Evolutionary conservation across 1,284 basidiomycete species (phyloP).

Genomic region (Boletus semigastroideus): DNA sequence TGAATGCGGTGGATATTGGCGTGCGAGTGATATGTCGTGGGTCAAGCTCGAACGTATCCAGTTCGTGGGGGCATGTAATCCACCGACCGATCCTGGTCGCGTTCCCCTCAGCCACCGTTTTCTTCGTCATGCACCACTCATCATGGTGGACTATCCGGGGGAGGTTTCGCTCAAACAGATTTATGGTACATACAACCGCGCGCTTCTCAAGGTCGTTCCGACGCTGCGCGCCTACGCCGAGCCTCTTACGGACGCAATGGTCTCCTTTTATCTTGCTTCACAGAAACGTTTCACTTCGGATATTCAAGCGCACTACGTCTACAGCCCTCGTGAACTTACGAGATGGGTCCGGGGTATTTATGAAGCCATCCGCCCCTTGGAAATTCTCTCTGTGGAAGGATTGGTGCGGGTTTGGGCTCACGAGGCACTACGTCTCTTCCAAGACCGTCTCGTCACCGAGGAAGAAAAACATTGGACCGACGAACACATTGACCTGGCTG

Average conservation of each 20-base stretch:
- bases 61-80: slow-evolving; percentile 99
- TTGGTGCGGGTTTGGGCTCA: slow-evolving; percentile 98
- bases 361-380: slow-evolving; percentile 92
- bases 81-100: slow-evolving; percentile 99
- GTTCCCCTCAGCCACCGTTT: slow-evolving; percentile 98
- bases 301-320: slow-evolving; percentile 97
- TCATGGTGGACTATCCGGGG: slow-evolving; percentile 99
- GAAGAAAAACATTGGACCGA: slow-evolving; percentile 96
- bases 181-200: slow-evolving; percentile 98
- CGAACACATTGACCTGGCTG: slow-evolving; percentile 84
- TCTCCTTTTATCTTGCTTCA: slow-evolving; percentile 91
- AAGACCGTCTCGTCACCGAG: slow-evolving; percentile 93
- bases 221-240: slow-evolving; percentile 92
- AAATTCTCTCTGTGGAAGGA: slow-evolving; percentile 89
- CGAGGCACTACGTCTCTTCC: slow-evolving; percentile 96
- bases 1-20: slow-evolving; percentile 94
- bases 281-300: slow-evolving; percentile 96
- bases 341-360: slow-evolving; percentile 98
- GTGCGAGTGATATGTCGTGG: slow-evolving; percentile 95
- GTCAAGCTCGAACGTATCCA: slow-evolving; percentile 97
- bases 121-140: slow-evolving; percentile 95
- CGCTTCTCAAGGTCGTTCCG: slow-evolving; percentile 93
- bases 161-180: slow-evolving; percentile 98
- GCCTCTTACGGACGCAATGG: slow-evolving; percentile 97
- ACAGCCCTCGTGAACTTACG: slow-evolving; percentile 98